These are phyloP conservation scores for Melaleuca quinquenervia DNA, from an alignment of 345 rosid species.

Conservation along the genomic window DNA sequence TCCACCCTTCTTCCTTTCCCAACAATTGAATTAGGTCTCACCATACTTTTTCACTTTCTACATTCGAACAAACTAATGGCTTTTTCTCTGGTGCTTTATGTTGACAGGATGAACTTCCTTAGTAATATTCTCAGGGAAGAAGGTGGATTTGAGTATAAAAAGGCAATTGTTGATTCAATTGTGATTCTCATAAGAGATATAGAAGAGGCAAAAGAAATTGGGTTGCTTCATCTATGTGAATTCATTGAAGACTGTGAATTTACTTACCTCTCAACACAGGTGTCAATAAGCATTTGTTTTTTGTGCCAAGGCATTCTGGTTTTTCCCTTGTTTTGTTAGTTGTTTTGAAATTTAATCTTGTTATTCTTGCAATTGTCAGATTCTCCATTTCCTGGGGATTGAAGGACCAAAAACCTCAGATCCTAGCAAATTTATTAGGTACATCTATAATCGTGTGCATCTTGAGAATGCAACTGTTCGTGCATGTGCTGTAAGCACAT, in stretches of 20 bases:
- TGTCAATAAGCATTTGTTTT: conserved; percentile 1
- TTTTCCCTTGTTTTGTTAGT: not conserved
- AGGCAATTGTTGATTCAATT: conserved; percentile 95
- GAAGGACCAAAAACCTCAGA: conserved; percentile 97
- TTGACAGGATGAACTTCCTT: conserved; percentile 90
- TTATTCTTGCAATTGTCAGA: conserved; percentile 23
- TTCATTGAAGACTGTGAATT: conserved; percentile 99
- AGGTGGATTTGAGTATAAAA: conserved; percentile 99
- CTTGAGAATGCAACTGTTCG: conserved; percentile 98
- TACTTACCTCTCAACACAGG: conserved; percentile 98
- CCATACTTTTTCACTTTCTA: not conserved
- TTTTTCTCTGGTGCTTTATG: not conserved
- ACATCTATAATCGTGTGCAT: conserved; percentile 95
- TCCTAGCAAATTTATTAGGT: conserved; percentile 90
- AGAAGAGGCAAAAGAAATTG: conserved; percentile 93
- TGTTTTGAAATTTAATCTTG: not conserved
- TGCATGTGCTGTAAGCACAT: conserved; percentile 94
- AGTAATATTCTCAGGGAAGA: conserved; percentile 98
- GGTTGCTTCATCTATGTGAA: conserved; percentile 95
- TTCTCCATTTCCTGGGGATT: conserved; percentile 91
- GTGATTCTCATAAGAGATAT: conserved; percentile 95
- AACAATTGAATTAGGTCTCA: not conserved
- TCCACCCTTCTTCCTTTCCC: not conserved
- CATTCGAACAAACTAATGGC: not conserved
- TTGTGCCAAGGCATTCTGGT: not conserved